These are phyloP conservation scores for Bigelowiella natans DNA, from an alignment of 78 protist genomes.

Conservation along the genomic window DNA sequence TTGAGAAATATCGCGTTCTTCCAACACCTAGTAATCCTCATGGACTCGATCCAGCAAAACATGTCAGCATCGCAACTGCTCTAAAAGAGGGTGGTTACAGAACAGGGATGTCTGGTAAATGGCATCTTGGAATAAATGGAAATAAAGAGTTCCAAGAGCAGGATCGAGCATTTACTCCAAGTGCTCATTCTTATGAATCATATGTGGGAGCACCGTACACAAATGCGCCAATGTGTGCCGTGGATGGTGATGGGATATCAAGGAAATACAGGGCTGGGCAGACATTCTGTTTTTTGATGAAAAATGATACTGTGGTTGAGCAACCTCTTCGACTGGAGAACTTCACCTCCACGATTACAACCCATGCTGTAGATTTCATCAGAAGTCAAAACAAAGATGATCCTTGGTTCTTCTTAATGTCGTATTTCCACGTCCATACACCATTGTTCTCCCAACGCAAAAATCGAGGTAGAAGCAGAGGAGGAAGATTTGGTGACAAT, in stretches of 20 bases:
- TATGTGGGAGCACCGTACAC: background rate
- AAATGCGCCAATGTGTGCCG: too few relatives aligned
- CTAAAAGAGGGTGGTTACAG: background rate
- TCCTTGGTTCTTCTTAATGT: constrained; percentile 4
- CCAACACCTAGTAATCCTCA: background rate
- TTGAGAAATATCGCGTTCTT: background rate
- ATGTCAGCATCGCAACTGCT: background rate
- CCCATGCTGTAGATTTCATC: background rate
- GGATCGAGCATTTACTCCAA: background rate
- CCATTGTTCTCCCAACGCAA: background rate
- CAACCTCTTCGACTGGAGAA: background rate
- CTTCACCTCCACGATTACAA: background rate
- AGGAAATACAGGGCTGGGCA: too few relatives aligned
- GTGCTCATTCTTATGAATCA: constrained; percentile 1
- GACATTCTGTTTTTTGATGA: background rate
- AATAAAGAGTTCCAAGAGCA: background rate
- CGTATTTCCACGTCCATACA: constrained; percentile 10
- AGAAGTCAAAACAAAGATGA: background rate
- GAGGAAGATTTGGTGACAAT: background rate
- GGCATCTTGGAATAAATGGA: constrained; percentile 1
- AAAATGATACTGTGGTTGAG: background rate
- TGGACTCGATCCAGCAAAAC: background rate
- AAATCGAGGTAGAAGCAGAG: constrained; percentile 1
- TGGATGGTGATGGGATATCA: too few relatives aligned
- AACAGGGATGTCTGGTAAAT: constrained; percentile 10